These are phyloP conservation scores for Xylariaceae sp. DNA, from an alignment of 2,329 filamentous ascomycete genomes.

Conservation along the genomic window DNA sequence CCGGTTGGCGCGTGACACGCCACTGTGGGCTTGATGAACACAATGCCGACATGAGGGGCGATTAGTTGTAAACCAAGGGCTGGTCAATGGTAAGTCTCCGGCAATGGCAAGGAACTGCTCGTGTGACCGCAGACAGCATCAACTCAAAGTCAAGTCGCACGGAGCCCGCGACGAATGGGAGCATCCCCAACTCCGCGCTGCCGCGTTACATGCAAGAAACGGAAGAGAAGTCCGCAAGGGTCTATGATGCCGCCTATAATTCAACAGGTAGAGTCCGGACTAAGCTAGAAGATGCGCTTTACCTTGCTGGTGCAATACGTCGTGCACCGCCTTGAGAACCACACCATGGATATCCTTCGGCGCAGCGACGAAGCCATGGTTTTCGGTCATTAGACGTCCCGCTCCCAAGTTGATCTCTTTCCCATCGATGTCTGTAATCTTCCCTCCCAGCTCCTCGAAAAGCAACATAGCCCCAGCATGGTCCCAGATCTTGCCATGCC, in stretches of 20 bases:
- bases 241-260: neutral
- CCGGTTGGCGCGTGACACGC: too few species aligned
- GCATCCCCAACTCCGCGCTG: too few species aligned
- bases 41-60: too few species aligned
- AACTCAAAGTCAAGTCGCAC: too few species aligned
- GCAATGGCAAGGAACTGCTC: too few species aligned
- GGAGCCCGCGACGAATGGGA: too few species aligned
- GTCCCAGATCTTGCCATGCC: conserved; percentile 55
- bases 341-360: conserved; percentile 41
- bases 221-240: too few species aligned
- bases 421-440: conserved; percentile 52
- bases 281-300: conserved; percentile 33
- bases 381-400: conserved; percentile 46
- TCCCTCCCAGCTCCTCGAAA: conserved; percentile 54
- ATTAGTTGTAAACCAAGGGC: too few species aligned
- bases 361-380: conserved; percentile 56
- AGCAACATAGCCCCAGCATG: conserved; percentile 57
- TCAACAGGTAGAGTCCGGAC: neutral
- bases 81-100: too few species aligned
- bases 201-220: too few species aligned
- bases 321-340: conserved; percentile 40
- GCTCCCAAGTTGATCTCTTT: conserved; percentile 46
- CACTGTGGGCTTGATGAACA: too few species aligned
- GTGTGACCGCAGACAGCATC: too few species aligned
- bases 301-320: conserved; percentile 34